Conservation (phyloP, 1,284 basidiomycete genomes). For the Cryptococcus sp. region DNA sequence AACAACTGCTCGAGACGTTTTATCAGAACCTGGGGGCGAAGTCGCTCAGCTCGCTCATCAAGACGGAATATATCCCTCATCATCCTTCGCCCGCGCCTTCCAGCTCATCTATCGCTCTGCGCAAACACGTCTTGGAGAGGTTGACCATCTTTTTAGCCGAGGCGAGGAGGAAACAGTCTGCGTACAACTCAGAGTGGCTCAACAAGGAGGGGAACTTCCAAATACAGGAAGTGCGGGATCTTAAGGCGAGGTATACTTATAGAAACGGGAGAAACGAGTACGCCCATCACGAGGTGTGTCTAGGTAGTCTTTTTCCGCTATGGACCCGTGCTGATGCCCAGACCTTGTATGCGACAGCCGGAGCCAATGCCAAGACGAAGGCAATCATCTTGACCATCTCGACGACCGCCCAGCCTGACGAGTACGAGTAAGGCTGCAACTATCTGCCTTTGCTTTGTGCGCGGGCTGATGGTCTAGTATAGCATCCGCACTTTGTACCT, state of each 20-base stretch:
- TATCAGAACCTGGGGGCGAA: constrained; percentile 54
- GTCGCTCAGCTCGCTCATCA: constrained; percentile 64
- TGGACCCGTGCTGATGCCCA: constrained; percentile 29
- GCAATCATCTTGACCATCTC: constrained; percentile 74
- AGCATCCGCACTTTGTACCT: constrained; percentile 67
- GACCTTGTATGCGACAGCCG: constrained; percentile 66
- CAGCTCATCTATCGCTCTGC: constrained; percentile 23
- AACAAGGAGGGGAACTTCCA: constrained; percentile 61
- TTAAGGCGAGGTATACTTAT: constrained; percentile 38
- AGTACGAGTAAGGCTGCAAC: constrained; percentile 84
- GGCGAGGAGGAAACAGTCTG: constrained; percentile 65
- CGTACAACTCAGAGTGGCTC: constrained; percentile 65
- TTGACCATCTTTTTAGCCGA: constrained; percentile 89
- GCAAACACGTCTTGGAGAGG: constrained; percentile 68
- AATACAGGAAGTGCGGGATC: constrained; percentile 52
- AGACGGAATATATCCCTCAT: constrained; percentile 60
- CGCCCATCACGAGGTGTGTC: constrained; percentile 31
- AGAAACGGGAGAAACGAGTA: constrained; percentile 27
- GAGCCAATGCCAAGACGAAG: constrained; percentile 48
- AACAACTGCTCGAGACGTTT: constrained; percentile 41
- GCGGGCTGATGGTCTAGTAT: constrained; percentile 54
- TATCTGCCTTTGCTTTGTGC: not conserved
- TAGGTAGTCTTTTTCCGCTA: constrained; percentile 8
- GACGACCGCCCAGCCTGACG: constrained; percentile 68
- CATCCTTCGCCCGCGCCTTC: constrained; percentile 20